Evolutionary conservation across 2,329 filamentous ascomycete genomes (phyloP), one percentile per base, ranked within the genome.

Genomic region (Pseudogymnoascus sp.): DNA sequence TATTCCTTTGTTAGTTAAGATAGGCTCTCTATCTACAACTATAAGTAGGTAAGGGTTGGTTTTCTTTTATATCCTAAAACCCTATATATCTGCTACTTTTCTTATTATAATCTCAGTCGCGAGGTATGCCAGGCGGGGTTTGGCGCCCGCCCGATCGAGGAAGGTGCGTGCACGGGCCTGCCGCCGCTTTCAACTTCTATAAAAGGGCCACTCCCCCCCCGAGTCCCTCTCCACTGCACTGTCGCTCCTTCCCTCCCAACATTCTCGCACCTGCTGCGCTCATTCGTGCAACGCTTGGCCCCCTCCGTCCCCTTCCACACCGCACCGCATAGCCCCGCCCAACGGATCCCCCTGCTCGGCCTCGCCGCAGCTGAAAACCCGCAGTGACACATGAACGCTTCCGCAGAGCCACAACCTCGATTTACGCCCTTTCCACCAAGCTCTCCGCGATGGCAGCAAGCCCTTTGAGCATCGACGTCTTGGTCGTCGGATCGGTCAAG

Each of bases 151-250:
- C 36, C 35, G 30, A 35, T 63, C 58, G 50, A 59, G 61, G 5
- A 63, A 63, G 6, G 61, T 47, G 61, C 37, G 59, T 60, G 43
- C 61, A 62, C 61, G 59, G 37, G 61, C 58, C 50, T 18, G 59
- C 50, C 59, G 59, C 61, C 59, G 47, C 58, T 62, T 62, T 60
- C 57, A 60, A 60, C 20, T 41, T 62, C 58, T 60, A 62, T 62
- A 62, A 62, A 47, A 63, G 18, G 53, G 20, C 57, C 43, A 6
- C 61, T 33, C 33, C 41, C 38, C 43, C 25, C 61, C 60, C 59
- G 50, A 58, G 37, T 61, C 60, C 37, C 33, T 63, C 59, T 60
- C 57, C 36, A 58, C 57, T 36, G 58, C 22, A 58, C 57, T 36
- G 58, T 22, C 38, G 30, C 58, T 62, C 47, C 59, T 18, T 18